Conservation (phyloP, 192 early-diverging fungal species). For the Funneliformis geosporum region DNA sequence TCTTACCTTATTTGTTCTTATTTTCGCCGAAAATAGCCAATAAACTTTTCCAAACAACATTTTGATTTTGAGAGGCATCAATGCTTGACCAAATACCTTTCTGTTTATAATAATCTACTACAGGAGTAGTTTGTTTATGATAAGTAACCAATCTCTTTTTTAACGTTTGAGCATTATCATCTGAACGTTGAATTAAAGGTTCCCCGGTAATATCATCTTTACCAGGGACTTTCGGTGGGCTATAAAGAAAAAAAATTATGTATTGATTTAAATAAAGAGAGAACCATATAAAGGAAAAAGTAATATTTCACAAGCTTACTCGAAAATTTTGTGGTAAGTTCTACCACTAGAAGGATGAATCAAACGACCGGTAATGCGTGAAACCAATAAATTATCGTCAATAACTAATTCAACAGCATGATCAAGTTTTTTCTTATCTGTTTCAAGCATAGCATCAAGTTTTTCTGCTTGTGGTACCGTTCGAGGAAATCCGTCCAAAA, state of each 20-base stretch:
- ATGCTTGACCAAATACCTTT: conserved; percentile 90
- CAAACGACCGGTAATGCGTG: conserved; percentile 94
- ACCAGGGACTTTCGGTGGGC: conserved; percentile 87
- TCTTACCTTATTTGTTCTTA: not conserved
- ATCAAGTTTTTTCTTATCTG: conserved; percentile 76
- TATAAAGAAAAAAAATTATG: not conserved
- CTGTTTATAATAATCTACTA: conserved; percentile 89
- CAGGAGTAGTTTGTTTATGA: conserved; percentile 81
- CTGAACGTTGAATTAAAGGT: conserved; percentile 94
- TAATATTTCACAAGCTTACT: conserved; percentile 33
- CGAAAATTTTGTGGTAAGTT: conserved; percentile 96
- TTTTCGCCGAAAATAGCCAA: conserved; percentile 77
- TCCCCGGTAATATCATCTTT: conserved; percentile 97
- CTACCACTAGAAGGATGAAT: conserved; percentile 93
- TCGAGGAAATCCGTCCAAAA: conserved; percentile 98
- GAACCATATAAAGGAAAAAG: not conserved
- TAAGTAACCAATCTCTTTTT: conserved; percentile 87
- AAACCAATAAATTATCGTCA: conserved; percentile 90
- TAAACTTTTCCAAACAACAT: conserved; percentile 86
- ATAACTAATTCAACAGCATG: conserved; percentile 92
- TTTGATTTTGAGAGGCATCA: conserved; percentile 89
- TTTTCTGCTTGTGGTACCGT: conserved; percentile 98
- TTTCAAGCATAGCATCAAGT: conserved; percentile 92
- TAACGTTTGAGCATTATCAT: conserved; percentile 95
- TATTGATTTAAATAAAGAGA: not conserved